Base-by-base conservation (phyloP, 495 filamentous ascomycete genomes). In the Collariella sp. region DNA sequence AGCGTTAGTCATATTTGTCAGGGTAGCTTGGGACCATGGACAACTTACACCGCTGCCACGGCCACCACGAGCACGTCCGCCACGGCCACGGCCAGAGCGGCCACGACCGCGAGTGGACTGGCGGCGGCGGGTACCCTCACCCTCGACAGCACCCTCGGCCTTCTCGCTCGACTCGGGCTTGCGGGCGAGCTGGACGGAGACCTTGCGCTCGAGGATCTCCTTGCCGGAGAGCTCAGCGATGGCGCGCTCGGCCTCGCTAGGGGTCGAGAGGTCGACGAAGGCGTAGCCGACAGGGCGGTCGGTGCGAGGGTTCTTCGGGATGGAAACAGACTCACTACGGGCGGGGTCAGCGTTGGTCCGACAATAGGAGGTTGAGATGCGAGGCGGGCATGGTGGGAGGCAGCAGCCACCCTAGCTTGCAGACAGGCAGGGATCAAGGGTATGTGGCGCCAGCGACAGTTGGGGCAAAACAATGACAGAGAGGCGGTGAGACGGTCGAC, bases 261-360 rank as follows among this genome's bases (percentile, higher is more conserved):
- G 88, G 49, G 91, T 96, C 42, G 87, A 91, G 45, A 99, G 84
- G 65, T 97, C 93, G 64, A 99, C 93, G 70, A 99, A 99, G 64
- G 93, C 93, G 70, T 99, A 99, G 58, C 93, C 93, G 71, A 99
- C 93, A 38, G 93, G 91, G 67, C 94, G 93, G 71, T 85, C 88
- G 70, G 90, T 99, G 72, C 93, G 93, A 71, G 93, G 93, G 77
- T 99, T 96, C 78, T 91, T 95, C 53, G 93, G 93, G 70, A 99
- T 99, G 51, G 93, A 97, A 67, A 87, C 88, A 67, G 87, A 94
- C 77, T 99, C 93, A 76, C 93, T 98, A 63, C n/a, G 15, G 0
- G 5, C 22, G 33, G 2, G 51, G 60, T 73, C 59, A 73, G 66
- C 42, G 39, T 38, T 15, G 11, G 24, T 50, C 12, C 12, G 19